These are phyloP conservation scores for Nakazawaea pomicola DNA, from an alignment of 805 yeast species.

Conservation along the genomic window DNA sequence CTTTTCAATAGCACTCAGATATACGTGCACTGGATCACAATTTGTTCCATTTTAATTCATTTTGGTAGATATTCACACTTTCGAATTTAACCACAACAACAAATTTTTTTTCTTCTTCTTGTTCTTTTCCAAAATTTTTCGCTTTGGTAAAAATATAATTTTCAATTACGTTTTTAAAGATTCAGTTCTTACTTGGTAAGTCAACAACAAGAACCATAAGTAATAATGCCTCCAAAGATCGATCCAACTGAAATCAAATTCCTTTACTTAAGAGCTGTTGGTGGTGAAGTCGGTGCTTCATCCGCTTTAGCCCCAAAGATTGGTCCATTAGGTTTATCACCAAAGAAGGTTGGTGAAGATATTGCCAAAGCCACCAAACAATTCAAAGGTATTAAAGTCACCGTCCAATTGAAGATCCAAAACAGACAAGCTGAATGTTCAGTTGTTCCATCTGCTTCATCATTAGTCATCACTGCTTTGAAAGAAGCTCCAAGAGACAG, in stretches of 20 bases:
- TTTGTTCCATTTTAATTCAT: too few relatives aligned
- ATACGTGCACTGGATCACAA: too few relatives aligned
- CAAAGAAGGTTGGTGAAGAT: slow-evolving; percentile 99
- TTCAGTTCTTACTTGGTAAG: too few relatives aligned
- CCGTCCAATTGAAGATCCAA: slow-evolving; percentile 97
- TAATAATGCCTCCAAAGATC: slow-evolving; percentile 98
- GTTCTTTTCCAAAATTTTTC: too few relatives aligned
- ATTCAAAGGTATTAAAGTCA: slow-evolving; percentile 99
- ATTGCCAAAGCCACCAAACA: slow-evolving; percentile 99
- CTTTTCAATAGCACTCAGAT: too few relatives aligned
- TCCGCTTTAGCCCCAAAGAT: slow-evolving; percentile 99
- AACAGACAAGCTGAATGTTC: slow-evolving; percentile 99
- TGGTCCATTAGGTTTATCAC: slow-evolving; percentile 99
- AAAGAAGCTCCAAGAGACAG: slow-evolving; percentile 99
- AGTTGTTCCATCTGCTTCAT: slow-evolving; percentile 99
- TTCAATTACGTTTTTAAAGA: too few relatives aligned
- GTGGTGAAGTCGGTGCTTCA: slow-evolving; percentile 99
- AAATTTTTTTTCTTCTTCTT: too few relatives aligned
- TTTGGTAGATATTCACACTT: too few relatives aligned
- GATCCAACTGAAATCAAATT: slow-evolving; percentile 98
- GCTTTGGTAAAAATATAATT: too few relatives aligned
- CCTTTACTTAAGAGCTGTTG: slow-evolving; percentile 99
- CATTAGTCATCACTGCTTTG: slow-evolving; percentile 97
- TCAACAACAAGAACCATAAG: too few relatives aligned
- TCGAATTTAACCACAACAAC: too few relatives aligned